A percentile compares a stretch with the other conserved stretches of the same genome.
Conservation (phyloP, 2,329 filamentous ascomycete species). For the Ophiocordyceps unilateralis region DNA sequence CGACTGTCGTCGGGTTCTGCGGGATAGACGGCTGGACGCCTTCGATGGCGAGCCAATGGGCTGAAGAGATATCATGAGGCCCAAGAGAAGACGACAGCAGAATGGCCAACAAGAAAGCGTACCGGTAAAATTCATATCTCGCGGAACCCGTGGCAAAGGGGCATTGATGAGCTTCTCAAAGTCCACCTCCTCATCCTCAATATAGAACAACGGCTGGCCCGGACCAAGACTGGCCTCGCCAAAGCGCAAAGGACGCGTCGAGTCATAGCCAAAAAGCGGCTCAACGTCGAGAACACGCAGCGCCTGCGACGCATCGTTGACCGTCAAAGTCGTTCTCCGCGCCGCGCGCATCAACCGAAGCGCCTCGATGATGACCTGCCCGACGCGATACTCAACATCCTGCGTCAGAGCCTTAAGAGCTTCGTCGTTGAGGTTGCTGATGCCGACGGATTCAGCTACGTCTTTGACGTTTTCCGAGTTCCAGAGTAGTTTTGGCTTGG, state of each 20-base stretch:
- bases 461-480: constrained; percentile 92
- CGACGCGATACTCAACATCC: constrained; percentile 89
- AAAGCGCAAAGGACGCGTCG: constrained; percentile 72
- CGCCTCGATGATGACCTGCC: constrained; percentile 84
- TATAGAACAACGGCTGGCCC: constrained; percentile 88
- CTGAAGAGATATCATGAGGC: constrained; percentile 33
- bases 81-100: not conserved
- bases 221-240: constrained; percentile 88
- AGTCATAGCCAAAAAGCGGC: constrained; percentile 91
- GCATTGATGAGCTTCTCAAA: constrained; percentile 98
- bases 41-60: constrained; percentile 95
- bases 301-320: constrained; percentile 77
- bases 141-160: constrained; percentile 80
- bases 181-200: constrained; percentile 96
- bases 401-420: constrained; percentile 75
- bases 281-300: constrained; percentile 79
- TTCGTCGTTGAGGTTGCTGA: constrained; percentile 65
- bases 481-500: constrained; percentile 56
- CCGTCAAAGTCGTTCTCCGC: constrained; percentile 71
- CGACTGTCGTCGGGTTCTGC: constrained; percentile 80
- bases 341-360: constrained; percentile 92
- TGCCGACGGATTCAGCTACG: constrained; percentile 89
- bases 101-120: constrained; percentile 9
- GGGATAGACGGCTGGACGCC: constrained; percentile 93
- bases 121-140: constrained; percentile 87